Conservation (phyloP, 163 green algal genomes). For the Prototheca wickerhamii region DNA sequence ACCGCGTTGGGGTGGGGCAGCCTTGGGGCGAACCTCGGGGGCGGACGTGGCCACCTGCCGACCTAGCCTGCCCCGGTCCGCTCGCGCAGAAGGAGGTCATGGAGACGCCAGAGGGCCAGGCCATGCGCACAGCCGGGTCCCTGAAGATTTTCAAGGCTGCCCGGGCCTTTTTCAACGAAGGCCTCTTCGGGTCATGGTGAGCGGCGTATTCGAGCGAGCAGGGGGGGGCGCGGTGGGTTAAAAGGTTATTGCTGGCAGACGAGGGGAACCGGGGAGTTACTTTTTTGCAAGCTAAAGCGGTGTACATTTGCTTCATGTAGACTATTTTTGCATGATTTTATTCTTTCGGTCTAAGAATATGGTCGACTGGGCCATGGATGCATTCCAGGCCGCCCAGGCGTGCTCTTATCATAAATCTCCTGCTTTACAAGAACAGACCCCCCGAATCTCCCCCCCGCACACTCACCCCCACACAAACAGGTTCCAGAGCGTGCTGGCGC, state of each 20-base stretch:
- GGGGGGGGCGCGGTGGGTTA: not conserved
- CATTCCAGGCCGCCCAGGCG: not conserved
- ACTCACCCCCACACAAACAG: not conserved
- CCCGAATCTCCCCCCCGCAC: not conserved
- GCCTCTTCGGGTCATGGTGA: not conserved
- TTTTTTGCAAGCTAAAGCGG: not conserved
- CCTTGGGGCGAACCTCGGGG: not conserved
- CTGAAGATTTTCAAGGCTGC: not conserved
- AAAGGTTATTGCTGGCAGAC: not conserved
- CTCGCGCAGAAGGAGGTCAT: conserved; percentile 1
- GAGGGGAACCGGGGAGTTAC: not conserved
- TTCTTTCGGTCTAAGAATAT: no score
- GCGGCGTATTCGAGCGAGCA: not conserved
- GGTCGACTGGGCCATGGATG: no score
- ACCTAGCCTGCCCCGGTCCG: not conserved
- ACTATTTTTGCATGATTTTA: not conserved
- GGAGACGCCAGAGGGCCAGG: conserved; percentile 6
- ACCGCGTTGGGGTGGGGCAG: no score
- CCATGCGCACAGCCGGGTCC: conserved; percentile 6
- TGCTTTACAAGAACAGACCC: not conserved
- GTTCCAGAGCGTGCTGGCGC: not conserved
- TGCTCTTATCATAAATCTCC: not conserved
- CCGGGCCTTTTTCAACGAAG: not conserved
- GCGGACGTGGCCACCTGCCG: not conserved
- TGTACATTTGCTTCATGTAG: no score